Evolutionary conservation across 257 asterid genomes (phyloP).

Genomic region (Solanum etuberosum): DNA sequence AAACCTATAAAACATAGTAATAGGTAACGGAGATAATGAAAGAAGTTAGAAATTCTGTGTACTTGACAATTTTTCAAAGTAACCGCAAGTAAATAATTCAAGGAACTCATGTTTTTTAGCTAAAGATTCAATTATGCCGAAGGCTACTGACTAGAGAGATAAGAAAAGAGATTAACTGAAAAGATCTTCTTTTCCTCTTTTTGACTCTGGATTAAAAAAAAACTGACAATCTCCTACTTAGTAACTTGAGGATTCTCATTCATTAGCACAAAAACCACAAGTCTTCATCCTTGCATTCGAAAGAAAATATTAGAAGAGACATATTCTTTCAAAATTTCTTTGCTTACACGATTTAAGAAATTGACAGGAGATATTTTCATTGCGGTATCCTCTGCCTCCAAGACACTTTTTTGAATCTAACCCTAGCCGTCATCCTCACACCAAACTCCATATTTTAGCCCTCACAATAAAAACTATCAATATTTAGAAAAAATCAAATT

Average conservation of each 20-base stretch:
- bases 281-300: not conserved
- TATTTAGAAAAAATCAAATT: not conserved
- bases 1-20: not conserved
- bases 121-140: not conserved
- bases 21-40: not conserved
- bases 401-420: not conserved
- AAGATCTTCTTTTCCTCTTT: not conserved
- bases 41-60: slow-evolving; percentile 15
- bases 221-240: no score
- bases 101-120: slow-evolving; percentile 29
- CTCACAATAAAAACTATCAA: not conserved
- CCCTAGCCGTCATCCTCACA: not conserved
- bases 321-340: not conserved
- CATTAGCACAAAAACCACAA: not conserved
- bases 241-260: not conserved
- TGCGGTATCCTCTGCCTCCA: not conserved
- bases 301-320: not conserved
- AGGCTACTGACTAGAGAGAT: not conserved
- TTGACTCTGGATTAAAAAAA: not conserved
- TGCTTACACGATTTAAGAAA: not conserved
- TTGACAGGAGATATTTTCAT: not conserved
- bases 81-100: slow-evolving; percentile 35
- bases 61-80: slow-evolving; percentile 16
- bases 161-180: not conserved
- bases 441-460: not conserved